Conservation (phyloP, 2,329 filamentous ascomycete genomes). For the Cladosporium sp. region DNA sequence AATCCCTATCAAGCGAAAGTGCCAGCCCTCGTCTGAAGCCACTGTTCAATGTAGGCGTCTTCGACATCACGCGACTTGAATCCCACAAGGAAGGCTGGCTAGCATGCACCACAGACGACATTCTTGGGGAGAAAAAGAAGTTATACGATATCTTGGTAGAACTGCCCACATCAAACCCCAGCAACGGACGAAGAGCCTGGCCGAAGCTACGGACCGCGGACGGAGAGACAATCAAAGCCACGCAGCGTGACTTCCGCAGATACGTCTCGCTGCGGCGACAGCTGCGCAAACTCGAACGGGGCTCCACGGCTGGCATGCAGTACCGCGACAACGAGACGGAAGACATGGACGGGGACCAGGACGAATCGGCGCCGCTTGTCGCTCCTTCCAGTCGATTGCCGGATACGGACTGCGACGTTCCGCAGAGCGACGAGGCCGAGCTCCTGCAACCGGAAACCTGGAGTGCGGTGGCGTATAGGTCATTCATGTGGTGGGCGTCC, state of each 20-base stretch:
- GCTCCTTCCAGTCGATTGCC: slow-evolving; percentile 14
- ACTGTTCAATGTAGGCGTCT: slow-evolving; percentile 89
- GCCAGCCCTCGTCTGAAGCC: slow-evolving; percentile 46
- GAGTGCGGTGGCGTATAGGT: slow-evolving; percentile 72
- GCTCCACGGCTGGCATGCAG: slow-evolving; percentile 22
- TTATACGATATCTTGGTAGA: slow-evolving; percentile 89
- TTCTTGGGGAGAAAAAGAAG: slow-evolving; percentile 77
- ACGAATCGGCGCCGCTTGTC: slow-evolving; percentile 18
- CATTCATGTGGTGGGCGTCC: slow-evolving; percentile 89
- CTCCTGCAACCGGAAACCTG: slow-evolving; percentile 56
- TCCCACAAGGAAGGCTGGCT: slow-evolving; percentile 72
- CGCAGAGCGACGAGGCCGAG: slow-evolving; percentile 23
- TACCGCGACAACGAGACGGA: slow-evolving; percentile 23
- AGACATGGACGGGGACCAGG: slow-evolving; percentile 15
- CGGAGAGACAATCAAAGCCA: slow-evolving; percentile 70
- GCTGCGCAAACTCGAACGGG: slow-evolving; percentile 31
- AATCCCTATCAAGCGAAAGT: slow-evolving; percentile 61
- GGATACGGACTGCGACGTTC: slow-evolving; percentile 14
- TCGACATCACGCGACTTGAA: slow-evolving; percentile 76
- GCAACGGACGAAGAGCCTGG: slow-evolving; percentile 50
- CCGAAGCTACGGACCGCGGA: slow-evolving; percentile 66
- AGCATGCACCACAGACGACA: slow-evolving; percentile 92
- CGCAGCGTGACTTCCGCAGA: slow-evolving; percentile 81
- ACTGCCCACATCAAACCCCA: slow-evolving; percentile 54
- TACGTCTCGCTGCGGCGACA: slow-evolving; percentile 62